Base-by-base conservation (phyloP, 345 rosid species). In the Passiflora organensis region DNA sequence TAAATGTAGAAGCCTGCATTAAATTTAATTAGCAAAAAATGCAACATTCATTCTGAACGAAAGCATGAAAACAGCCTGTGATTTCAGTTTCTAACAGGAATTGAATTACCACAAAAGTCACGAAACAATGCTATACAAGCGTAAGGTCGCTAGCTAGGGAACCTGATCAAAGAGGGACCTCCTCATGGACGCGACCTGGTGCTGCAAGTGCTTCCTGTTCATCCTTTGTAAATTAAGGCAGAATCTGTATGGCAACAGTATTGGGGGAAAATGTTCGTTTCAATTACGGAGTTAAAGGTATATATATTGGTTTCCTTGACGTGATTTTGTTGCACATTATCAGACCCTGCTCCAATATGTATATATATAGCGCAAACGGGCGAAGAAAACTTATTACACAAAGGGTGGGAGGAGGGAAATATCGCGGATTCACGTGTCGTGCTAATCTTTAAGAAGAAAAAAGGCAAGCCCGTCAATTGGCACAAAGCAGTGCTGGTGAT, bases 131-230 rank as follows among this genome's bases (percentile, higher is more conserved):
- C n/a, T n/a, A n/a, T n/a, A n/a, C n/a, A n/a, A n/a, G n/a, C n/a
- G n/a, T n/a, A n/a, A n/a, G n/a, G n/a, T n/a, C 8, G 13, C 2
- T 20, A 18, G 32, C 21, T 4, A 52, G 2, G 2, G 10, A 70
- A 85, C 88, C 88, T 85, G 85, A 70, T 85, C 87, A 67, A 82
- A 82, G 68, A 85, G 80, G 53, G 84, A 73, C 64, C 65, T 73
- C 67, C 80, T 82, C 69, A 60, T 50, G 72, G 20, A 18, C 62
- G 74, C 73, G 32, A 80, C 71, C 28, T 85, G 82, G 32, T 42
- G 65, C 36, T 32, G 72, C 66, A 71, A 52, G 5, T 57, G 70
- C 49, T 48, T 68, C 19, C 45, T 58, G 37, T 58, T 65, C 78
- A 71, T 77, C 28, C 24, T 25, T n/a, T 13, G 6, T 25, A 18